A percentile compares a stretch with the other conserved stretches of the same genome.
Conservation (phyloP, 169 alveolate species). For the Plasmodium relictum region DNA sequence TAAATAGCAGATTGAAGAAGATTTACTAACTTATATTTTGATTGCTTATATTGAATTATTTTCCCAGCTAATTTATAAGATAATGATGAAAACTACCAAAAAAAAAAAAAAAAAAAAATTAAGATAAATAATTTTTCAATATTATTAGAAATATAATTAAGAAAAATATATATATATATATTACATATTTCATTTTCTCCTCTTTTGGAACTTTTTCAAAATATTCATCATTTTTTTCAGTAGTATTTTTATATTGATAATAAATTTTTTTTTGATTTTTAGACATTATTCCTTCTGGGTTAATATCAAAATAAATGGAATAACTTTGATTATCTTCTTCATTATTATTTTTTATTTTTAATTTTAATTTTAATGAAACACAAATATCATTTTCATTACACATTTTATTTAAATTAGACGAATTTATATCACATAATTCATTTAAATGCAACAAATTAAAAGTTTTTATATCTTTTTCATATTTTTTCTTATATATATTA, state of each 20-base stretch:
- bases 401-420: constrained; percentile 13
- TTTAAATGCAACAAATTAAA: neutral
- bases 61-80: constrained; percentile 32
- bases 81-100: constrained; percentile 24
- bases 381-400: constrained; percentile 19
- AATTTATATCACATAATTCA: neutral
- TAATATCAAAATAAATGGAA: constrained; percentile 32
- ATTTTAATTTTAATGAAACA: constrained; percentile 36
- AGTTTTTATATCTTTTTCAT: neutral
- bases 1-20: constrained; percentile 63
- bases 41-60: constrained; percentile 5
- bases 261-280: constrained; percentile 21
- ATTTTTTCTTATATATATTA: constrained; percentile 14
- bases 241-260: constrained; percentile 33
- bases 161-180: neutral
- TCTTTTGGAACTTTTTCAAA: constrained; percentile 22
- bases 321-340: constrained; percentile 1
- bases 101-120: neutral
- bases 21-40: constrained; percentile 34
- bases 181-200: constrained; percentile 63
- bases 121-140: neutral
- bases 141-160: neutral
- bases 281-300: constrained; percentile 68
- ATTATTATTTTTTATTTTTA: constrained; percentile 26
- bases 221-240: constrained; percentile 8